Evolutionary conservation across 192 early-diverging fungal species (phyloP), one percentile per base, ranked within the genome.

Genomic region (Gigaspora rosea): DNA sequence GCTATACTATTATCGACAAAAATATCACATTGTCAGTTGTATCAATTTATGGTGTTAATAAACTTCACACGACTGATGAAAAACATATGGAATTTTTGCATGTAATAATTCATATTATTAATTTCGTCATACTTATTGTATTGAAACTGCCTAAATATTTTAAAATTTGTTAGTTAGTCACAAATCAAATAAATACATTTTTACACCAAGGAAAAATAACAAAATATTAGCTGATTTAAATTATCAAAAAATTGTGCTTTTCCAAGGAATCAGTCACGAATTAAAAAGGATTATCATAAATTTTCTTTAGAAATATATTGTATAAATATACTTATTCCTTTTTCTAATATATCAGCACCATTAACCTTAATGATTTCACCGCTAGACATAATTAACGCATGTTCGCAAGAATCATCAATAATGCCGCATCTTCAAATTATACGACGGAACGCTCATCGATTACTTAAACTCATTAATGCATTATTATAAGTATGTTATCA

Each of bases 391-490:
- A 64, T 86, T 27, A 77, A 15, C 5, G 61, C 64, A 22, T 80
- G 78, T 58, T 56, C 81, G 5, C 64, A 77, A 33, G 54, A 75
- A 15, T 48, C 82, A 2, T 72, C 81, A 0, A 66, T 79, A 22
- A 56, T 74, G 6, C 22, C 50, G 7, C 72, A 68, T 35, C 64
- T 88, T 41, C 73, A 85, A 35, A 79, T 91, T 64, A 81, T 87
- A n/a, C 79, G 80, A 8, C 77, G 86, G 33, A 91, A 91, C 47
- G 81, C 87, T 1, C 41, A 78, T 27, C 81, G 90, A 48, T 79
- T 91, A n/a, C 78, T 89, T 18, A 87, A 84, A 67, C 80, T 91
- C 4, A 85, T 91, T 27, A 91, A 89, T 74, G 81, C 78, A 0
- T 68, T 91, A 4, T 74, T 91, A 18, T 86, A 91, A 59, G 73